phyloP scores from a whole-genome alignment of 768 basidiomycete genomes.

The Rhizopogon sp. region DNA sequence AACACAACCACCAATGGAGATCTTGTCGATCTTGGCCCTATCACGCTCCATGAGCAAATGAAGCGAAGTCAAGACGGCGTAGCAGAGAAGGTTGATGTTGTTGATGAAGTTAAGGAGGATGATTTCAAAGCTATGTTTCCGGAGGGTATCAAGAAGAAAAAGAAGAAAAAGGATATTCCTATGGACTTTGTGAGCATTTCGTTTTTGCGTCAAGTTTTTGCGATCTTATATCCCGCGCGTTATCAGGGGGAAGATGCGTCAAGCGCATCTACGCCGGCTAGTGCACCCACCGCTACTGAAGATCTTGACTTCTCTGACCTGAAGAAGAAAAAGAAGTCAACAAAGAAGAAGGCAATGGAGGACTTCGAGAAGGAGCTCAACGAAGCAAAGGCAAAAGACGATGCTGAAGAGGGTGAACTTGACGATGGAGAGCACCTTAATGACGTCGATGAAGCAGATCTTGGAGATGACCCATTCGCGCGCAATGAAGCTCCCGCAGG shows the following conservation, averaged over 20 bases:
- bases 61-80: constrained; percentile 38
- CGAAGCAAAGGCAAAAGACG: constrained; percentile 61
- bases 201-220: background rate
- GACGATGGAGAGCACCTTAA: constrained; percentile 62
- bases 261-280: constrained; percentile 55
- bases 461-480: constrained; percentile 87
- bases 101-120: constrained; percentile 50
- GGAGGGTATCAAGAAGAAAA: constrained; percentile 86
- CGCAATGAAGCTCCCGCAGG: constrained; percentile 48
- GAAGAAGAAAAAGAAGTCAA: constrained; percentile 93
- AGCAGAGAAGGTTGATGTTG: constrained; percentile 26
- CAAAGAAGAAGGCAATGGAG: constrained; percentile 89
- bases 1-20: constrained; percentile 65
- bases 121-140: constrained; percentile 78
- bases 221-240: constrained; percentile 3
- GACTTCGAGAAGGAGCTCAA: constrained; percentile 92
- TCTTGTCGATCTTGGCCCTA: constrained; percentile 70
- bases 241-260: constrained; percentile 57
- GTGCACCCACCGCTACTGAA: constrained; percentile 42
- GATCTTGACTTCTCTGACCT: constrained; percentile 94
- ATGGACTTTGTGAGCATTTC: constrained; percentile 61
- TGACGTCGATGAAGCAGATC: constrained; percentile 73
- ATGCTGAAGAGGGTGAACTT: constrained; percentile 51
- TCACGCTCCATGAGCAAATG: constrained; percentile 75
- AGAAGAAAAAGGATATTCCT: constrained; percentile 90